Evolutionary conservation across 23 red algal species (phyloP), one percentile per base, ranked within the genome.

Genomic region (Gracilaria domingensis): DNA sequence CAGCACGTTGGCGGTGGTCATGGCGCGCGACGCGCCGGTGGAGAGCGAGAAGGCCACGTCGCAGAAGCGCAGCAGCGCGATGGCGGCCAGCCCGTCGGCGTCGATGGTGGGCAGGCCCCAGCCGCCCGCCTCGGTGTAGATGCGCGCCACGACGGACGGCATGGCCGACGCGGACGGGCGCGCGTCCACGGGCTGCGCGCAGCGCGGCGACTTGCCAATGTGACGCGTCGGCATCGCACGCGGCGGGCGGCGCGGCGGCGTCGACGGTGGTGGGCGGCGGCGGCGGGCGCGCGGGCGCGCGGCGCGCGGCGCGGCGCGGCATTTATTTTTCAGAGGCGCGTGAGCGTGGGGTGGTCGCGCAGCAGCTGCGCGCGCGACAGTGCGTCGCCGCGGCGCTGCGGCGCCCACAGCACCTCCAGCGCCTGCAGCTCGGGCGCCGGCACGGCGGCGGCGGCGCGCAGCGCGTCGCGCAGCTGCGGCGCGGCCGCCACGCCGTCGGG

Each of bases 51-150:
- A 87, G 58, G 49, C 40, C 25, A 94, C 75, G 47, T 80, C 73
- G 9, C 70, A 71, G 60, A 87, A 94, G 61, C 91, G 91, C 12
- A 94, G 91, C 20, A 94, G 91, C 13, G 91, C 91, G 29, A 86
- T 62, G 24, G 91, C 81, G 71, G 81, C 80, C 23, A 88, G 59
- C 5, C 82, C 67, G 30, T 86, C 82, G 50, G 91, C 72, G 56
- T 81, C 82, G 81, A 86, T 85, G 34, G 91, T 87, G 72, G 92
- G 92, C 24, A 94, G 34, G 18, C 83, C 92, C 92, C 83, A 94
- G 20, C 83, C 84, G 83, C 92, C 92, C 12, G 48, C n/a, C 53
- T 66, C 51, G 28, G 82, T 87, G 92, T 94, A 88, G 75, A 94
- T 66, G 75, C 84, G 92, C 24, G 89, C 89, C 4, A 72, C 79